Conservation (phyloP, 306 rosid species). For the Geum urbanum region DNA sequence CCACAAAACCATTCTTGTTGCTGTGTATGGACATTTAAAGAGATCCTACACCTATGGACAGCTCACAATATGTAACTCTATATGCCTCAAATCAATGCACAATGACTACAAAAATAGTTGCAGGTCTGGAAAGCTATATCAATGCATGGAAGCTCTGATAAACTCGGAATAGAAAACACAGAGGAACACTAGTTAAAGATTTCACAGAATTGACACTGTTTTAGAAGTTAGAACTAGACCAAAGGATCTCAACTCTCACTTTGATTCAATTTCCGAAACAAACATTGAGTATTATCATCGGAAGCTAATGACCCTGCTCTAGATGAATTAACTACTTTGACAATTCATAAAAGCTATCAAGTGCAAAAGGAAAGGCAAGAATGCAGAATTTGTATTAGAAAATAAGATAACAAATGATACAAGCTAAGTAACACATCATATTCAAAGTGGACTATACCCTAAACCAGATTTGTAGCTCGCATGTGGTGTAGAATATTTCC, state of each 20-base stretch:
- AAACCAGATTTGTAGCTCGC: neutral
- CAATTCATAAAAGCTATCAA: neutral
- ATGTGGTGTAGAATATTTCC: neutral
- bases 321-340: conserved; percentile 2
- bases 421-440: neutral
- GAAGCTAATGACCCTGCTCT: neutral
- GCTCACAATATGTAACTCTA: neutral
- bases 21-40: neutral
- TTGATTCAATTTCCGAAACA: neutral
- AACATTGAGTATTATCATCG: neutral
- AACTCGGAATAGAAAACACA: neutral
- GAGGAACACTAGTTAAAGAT: neutral
- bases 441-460: neutral
- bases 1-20: neutral
- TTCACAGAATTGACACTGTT: neutral
- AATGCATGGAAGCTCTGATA: neutral
- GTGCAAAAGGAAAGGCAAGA: neutral
- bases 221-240: neutral
- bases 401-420: neutral
- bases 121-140: neutral
- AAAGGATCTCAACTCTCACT: neutral
- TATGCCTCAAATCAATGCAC: neutral
- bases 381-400: neutral
- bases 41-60: neutral
- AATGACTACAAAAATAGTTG: neutral